These are phyloP conservation scores for Penicillium roqueforti DNA, from an alignment of 495 filamentous ascomycete species.

Conservation along the genomic window DNA sequence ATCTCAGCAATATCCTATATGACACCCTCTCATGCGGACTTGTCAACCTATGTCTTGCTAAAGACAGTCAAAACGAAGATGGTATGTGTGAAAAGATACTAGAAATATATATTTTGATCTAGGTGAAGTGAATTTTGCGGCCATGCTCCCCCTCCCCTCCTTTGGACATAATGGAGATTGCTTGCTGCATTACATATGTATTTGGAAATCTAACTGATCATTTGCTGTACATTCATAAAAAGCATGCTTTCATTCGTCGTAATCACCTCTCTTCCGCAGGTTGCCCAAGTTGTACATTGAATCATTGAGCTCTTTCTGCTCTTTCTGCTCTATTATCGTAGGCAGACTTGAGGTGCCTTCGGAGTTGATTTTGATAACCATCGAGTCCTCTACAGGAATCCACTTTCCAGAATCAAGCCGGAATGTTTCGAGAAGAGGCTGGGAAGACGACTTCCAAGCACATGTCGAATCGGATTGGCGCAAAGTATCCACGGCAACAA, in stretches of 20 bases:
- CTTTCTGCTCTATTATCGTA: slow-evolving; percentile 31
- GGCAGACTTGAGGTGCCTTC: slow-evolving; percentile 33
- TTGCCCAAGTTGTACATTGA: slow-evolving; percentile 67
- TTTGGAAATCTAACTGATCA: slow-evolving; percentile 4
- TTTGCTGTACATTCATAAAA: slow-evolving; percentile 15
- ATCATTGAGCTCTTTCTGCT: slow-evolving; percentile 36
- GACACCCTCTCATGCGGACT: background rate
- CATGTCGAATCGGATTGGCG: slow-evolving; percentile 40
- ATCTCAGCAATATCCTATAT: background rate
- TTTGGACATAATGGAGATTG: background rate
- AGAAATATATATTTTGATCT: background rate
- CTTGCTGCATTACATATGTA: background rate
- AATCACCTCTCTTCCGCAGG: slow-evolving; percentile 59
- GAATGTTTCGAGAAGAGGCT: slow-evolving; percentile 30
- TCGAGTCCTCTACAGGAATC: slow-evolving; percentile 21
- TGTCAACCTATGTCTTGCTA: background rate
- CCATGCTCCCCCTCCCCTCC: background rate
- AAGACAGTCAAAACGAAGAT: background rate
- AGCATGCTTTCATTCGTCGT: slow-evolving; percentile 20
- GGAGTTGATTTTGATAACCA: slow-evolving; percentile 27
- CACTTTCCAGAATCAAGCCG: slow-evolving; percentile 20
- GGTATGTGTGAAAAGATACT: too few relatives aligned
- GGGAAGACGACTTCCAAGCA: slow-evolving; percentile 27
- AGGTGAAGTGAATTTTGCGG: background rate
- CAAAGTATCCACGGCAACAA: slow-evolving; percentile 55